Percentiles rank a stretch among this genome's conserved stretches.
phyloP scores from a whole-genome alignment of 768 basidiomycete species.

The Tricholoma matsutake region DNA sequence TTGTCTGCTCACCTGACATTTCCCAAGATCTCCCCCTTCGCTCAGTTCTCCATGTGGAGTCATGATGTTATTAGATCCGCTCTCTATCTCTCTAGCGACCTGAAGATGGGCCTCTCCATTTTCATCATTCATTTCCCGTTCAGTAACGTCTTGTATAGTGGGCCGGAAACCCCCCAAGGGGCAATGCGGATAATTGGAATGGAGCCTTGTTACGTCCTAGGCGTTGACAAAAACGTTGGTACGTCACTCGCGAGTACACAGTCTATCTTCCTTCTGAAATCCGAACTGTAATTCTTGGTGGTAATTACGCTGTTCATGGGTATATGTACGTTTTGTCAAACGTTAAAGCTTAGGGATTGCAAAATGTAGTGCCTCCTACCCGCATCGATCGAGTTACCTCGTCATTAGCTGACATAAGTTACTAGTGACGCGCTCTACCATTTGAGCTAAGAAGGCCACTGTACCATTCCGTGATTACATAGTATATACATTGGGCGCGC shows the following conservation, averaged over 20 bases:
- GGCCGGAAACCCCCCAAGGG: neutral
- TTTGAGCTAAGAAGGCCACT: slow-evolving; percentile 58
- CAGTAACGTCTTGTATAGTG: neutral
- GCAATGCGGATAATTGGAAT: neutral
- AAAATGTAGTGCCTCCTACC: neutral
- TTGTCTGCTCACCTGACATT: neutral
- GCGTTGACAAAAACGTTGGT: neutral
- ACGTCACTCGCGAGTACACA: too few species aligned
- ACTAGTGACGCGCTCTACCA: slow-evolving; percentile 58
- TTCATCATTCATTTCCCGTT: neutral
- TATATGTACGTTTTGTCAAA: too few species aligned
- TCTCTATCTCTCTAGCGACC: neutral
- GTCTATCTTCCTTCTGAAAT: too few species aligned
- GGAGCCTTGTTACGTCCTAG: neutral
- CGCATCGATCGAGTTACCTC: neutral
- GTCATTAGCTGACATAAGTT: slow-evolving; percentile 4
- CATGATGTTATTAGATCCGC: neutral
- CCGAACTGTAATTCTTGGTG: too few species aligned
- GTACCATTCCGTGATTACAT: too few species aligned
- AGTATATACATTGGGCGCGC: too few species aligned
- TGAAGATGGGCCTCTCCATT: neutral
- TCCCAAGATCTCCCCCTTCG: neutral
- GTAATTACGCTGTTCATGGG: too few species aligned
- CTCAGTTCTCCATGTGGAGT: neutral
- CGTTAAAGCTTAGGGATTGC: too few species aligned